Base-by-base conservation (phyloP, 352 stramenopile species). In the Globisporangium viniferum region DNA sequence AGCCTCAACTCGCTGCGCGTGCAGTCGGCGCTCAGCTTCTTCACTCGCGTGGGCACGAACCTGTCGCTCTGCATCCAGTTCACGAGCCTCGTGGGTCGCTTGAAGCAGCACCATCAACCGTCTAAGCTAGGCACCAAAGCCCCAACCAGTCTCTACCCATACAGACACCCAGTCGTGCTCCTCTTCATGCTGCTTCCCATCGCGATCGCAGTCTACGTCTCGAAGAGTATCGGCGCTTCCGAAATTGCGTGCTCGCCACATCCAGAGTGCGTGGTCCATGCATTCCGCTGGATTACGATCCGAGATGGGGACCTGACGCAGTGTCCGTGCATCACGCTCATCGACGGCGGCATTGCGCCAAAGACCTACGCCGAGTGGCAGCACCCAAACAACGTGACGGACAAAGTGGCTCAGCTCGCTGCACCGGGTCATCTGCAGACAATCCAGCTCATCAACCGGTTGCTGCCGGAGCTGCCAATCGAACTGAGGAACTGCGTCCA, bases 261-360 rank as follows among this genome's bases (percentile, higher is more conserved):
- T 20, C 59, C 74, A 53, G 24, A 64, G 72, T 39, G 72, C 46
- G 8, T 36, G 18, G 55, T 67, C 64, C 18, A 57, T 33, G 48
- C 53, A 0, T 31, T 69, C 55, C 10, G 70, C 18, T 68, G 57
- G 31, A 55, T 53, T 6, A 35, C 31, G 2, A 10, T n/a, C 29
- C 41, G 29, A n/a, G 22, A 56, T 4, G 56, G 55, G 3, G 46
- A 66, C 5, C 49, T 20, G 20, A 70, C 33, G 14, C 59, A 71
- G 35, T 84, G 77, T 56, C 77, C 77, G 18, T 77, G 77, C 20
- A 69, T 69, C 3, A 62, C 76, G 24, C 55, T 84, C 10, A 70
- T 79, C 20, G 73, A 82, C 41, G 56, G 58, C 0, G 58, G 74
- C 56, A 2, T 57, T 5, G 53, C 61, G 0, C 59, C 71, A 0